Evolutionary conservation across 192 early-diverging fungal species (phyloP).

Genomic region (Entomortierella beljakovae): DNA sequence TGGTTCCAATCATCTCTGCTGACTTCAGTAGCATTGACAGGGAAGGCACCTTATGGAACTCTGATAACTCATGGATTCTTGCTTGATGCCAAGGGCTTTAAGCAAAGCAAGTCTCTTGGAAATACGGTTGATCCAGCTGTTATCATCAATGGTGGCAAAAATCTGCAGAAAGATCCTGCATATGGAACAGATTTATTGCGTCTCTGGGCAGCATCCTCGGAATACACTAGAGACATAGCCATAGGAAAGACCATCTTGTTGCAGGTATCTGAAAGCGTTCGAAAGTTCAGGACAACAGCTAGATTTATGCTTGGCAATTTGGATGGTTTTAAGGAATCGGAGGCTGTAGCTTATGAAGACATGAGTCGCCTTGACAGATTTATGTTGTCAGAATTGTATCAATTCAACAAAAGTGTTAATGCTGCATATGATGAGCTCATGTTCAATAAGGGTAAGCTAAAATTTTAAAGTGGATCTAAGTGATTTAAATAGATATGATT

Average conservation of each 20-base stretch:
- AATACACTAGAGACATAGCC: slow-evolving; percentile 53
- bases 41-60: slow-evolving; percentile 46
- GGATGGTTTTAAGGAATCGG: slow-evolving; percentile 60
- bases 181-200: slow-evolving; percentile 65
- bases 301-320: slow-evolving; percentile 54
- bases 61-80: slow-evolving; percentile 54
- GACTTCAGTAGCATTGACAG: slow-evolving; percentile 46
- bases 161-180: slow-evolving; percentile 73
- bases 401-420: slow-evolving; percentile 64
- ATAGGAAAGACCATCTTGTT: slow-evolving; percentile 47
- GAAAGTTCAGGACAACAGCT: slow-evolving; percentile 49
- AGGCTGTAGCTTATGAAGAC: slow-evolving; percentile 61
- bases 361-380: slow-evolving; percentile 64
- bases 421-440: slow-evolving; percentile 68
- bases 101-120: slow-evolving; percentile 47
- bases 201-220: slow-evolving; percentile 47
- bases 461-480: no score
- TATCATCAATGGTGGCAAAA: slow-evolving; percentile 58
- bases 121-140: slow-evolving; percentile 42
- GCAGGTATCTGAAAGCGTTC: slow-evolving; percentile 41
- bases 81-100: slow-evolving; percentile 45
- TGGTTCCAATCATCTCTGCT: slow-evolving; percentile 54
- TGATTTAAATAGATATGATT: no score
- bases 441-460: slow-evolving; percentile 67
- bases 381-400: slow-evolving; percentile 73